A percentile compares a stretch with the other conserved stretches of the same genome.
Evolutionary conservation across 495 filamentous ascomycete genomes (phyloP).

Genomic region (Friedmanniomyces simplex): DNA sequence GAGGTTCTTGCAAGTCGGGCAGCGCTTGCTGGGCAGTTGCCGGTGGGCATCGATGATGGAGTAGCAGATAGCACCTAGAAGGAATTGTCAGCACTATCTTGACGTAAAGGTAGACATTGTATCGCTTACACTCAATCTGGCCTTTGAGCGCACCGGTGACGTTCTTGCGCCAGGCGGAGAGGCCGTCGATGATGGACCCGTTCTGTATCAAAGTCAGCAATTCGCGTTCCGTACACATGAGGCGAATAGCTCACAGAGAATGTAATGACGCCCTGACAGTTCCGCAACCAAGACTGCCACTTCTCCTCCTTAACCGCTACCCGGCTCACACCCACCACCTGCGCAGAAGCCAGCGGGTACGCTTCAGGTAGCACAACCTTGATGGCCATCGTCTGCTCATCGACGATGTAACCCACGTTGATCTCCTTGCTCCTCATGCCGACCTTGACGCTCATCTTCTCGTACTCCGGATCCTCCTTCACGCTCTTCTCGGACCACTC

Average conservation of each 20-base stretch:
- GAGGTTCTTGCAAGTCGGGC: slow-evolving; percentile 84
- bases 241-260: slow-evolving; percentile 52
- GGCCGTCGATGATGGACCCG: slow-evolving; percentile 71
- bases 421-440: slow-evolving; percentile 60
- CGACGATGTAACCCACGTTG: slow-evolving; percentile 70
- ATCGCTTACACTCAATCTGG: slow-evolving; percentile 63
- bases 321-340: slow-evolving; percentile 66
- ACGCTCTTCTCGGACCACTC: slow-evolving; percentile 50
- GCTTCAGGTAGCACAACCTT: slow-evolving; percentile 63
- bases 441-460: slow-evolving; percentile 41
- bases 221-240: neutral
- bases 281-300: slow-evolving; percentile 76
- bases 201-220: slow-evolving; percentile 37
- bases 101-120: neutral
- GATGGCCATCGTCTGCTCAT: slow-evolving; percentile 74
- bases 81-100: neutral
- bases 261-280: slow-evolving; percentile 83
- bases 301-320: slow-evolving; percentile 81
- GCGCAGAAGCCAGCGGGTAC: slow-evolving; percentile 69
- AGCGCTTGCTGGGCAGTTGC: slow-evolving; percentile 80
- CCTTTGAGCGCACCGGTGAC: slow-evolving; percentile 79
- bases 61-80: slow-evolving; percentile 69
- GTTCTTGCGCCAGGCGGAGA: slow-evolving; percentile 72
- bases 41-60: slow-evolving; percentile 79
- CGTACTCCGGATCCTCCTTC: slow-evolving; percentile 42